Evolutionary conservation across 2,329 filamentous ascomycete species (phyloP), one percentile per base, ranked within the genome.

Genomic region (Pseudogymnoascus sp.): DNA sequence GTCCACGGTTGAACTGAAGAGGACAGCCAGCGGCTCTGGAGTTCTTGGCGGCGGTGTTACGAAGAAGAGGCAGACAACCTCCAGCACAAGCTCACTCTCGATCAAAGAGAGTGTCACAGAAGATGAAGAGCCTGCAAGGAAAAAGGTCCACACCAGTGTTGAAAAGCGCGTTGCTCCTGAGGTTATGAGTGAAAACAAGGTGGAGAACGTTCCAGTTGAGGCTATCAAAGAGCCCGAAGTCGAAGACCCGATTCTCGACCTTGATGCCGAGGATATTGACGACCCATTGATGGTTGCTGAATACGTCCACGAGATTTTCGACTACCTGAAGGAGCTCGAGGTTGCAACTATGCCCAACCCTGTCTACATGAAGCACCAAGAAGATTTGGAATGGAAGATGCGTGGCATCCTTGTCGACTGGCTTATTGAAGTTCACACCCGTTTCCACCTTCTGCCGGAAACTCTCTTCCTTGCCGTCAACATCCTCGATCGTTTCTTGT

Each of bases 261-360:
- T 97, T 31, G 95, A 98, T 73, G 82, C 81, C 60, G 95, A 98
- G 75, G 95, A 99, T 71, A 75, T 89, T 60, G 91, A 96, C 69
- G 95, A 99, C 73, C 96, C 96, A 26, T 82, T 97, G 70, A 98
- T 99, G 95, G 95, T 96, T 67, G 91, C 95, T 61, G 95, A 98
- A 76, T 99, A 99, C 72, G 93, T 96, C 60, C 89, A 89, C 65
- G 95, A 99, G 74, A 98, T 99, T 73, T 98, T 98, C 73, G 92
- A 97, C 69, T 98, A 99, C 77, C 84, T 98, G 68, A 88, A 87
- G 72, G 88, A 96, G 70, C 84, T 98, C 24, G 95, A 99, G 78
- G 81, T 87, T 67, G 78, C 82, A 75, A 91, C 81, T 76, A 86
- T 93, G 73, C 92, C 93, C 69, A 97, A 98, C 78, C 88, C 92